These are phyloP conservation scores for Talaromyces amestolkiae DNA, from an alignment of 2,329 filamentous ascomycete genomes.

Conservation along the genomic window DNA sequence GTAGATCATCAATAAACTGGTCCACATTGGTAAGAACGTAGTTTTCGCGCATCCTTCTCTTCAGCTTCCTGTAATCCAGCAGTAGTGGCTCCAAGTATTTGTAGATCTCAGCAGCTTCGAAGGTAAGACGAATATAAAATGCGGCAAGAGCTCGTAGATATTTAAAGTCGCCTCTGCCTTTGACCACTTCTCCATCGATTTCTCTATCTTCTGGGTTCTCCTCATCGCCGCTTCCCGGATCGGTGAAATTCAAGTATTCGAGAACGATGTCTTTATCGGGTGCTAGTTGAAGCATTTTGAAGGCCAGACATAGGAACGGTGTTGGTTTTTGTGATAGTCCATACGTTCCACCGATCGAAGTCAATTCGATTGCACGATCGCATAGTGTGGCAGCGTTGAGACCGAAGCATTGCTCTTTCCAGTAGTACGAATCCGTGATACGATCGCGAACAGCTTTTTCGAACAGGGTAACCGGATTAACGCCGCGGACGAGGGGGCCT, in stretches of 20 bases:
- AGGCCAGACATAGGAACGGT: constrained; percentile 85
- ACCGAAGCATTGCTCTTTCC: constrained; percentile 98
- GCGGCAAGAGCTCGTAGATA: constrained; percentile 86
- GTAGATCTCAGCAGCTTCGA: constrained; percentile 78
- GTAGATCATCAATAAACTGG: constrained; percentile 87
- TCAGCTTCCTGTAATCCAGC: constrained; percentile 78
- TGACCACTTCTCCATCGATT: constrained; percentile 30
- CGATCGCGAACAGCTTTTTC: constrained; percentile 94
- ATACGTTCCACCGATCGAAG: constrained; percentile 83
- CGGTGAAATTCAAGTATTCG: constrained; percentile 76
- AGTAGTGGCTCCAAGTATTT: constrained; percentile 76
- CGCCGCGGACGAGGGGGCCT: constrained; percentile 75
- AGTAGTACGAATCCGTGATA: constrained; percentile 93
- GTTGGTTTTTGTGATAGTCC: constrained; percentile 81
- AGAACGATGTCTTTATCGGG: constrained; percentile 74
- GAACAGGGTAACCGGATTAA: constrained; percentile 93
- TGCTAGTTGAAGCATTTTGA: constrained; percentile 87
- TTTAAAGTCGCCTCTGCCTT: constrained; percentile 53
- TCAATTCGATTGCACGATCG: constrained; percentile 82
- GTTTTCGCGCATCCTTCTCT: constrained; percentile 69
- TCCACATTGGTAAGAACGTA: constrained; percentile 79
- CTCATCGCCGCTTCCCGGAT: constrained; percentile 59
- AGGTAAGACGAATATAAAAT: constrained; percentile 90
- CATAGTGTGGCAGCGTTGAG: constrained; percentile 79
- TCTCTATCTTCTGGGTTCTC: constrained; percentile 24